Base-by-base conservation (phyloP, 352 stramenopile genomes). In the Halophytophthora batemanensis region DNA sequence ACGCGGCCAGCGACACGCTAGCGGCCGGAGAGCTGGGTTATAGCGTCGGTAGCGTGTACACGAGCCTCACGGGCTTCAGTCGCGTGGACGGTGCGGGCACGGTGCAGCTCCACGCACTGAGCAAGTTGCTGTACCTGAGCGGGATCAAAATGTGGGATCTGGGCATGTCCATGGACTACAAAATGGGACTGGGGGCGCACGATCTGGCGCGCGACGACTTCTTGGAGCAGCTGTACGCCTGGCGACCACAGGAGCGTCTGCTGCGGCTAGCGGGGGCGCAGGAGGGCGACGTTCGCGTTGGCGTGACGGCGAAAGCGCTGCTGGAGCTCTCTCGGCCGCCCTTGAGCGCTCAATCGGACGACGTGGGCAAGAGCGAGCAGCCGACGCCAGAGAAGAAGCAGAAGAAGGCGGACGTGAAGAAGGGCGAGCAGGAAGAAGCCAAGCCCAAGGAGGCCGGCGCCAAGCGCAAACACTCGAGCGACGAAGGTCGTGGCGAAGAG, bases 11-110 rank as follows among this genome's bases (percentile, higher is more conserved):
- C 18, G 77, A 87, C 33, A 59, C 64, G 8, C 61, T 98, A 2
- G 90, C 75, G 6, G 94, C 83, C 2, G 93, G 94, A 17, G 94
- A 98, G 53, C 71, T 98, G 12, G 92, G 91, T 6, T 98, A 98
- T 65, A 96, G 87, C 5, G 84, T 96, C 8, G 93, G 92, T 34
- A 86, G 76, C 40, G 85, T 96, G 49, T 98, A 98, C 64, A 97
- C 87, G 43, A 93, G 82, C 37, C 59, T 95, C 23, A 93, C 86
- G 42, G 86, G 86, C 29, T 95, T 95, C 50, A 85, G 71, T 36
- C 56, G 72, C 44, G 64, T 70, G 6, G 91, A 56, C 42, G 85
- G 85, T 47, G 79, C 83, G 1, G 85, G 85, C n/a, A 95, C 82
- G 0, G 78, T 95, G 57, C 86, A 95, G 54, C 64, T 95, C 8